These are phyloP conservation scores for Dryas octopetala DNA, from an alignment of 306 rosid genomes.

Conservation along the genomic window DNA sequence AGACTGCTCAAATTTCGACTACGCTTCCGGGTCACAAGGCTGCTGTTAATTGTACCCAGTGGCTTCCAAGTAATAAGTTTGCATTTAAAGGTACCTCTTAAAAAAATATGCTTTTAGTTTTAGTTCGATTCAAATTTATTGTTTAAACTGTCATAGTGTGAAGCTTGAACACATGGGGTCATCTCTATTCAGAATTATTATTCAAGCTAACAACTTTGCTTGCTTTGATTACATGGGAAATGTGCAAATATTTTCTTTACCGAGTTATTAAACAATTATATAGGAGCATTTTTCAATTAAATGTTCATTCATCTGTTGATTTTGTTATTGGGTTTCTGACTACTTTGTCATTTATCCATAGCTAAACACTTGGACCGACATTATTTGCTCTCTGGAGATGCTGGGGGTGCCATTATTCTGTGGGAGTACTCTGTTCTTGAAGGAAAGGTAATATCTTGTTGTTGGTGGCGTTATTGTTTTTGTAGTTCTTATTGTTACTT, in stretches of 20 bases:
- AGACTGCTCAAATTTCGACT: conserved; percentile 89
- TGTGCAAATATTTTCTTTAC: too few species aligned
- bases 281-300: too few species aligned
- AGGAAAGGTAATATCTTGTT: conserved; percentile 53
- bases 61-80: conserved; percentile 82
- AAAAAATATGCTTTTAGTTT: neutral
- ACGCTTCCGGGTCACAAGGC: conserved; percentile 90
- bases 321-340: neutral
- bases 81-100: conserved; percentile 56
- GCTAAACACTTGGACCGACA: conserved; percentile 68
- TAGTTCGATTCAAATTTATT: neutral
- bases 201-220: neutral
- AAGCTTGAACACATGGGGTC: too few species aligned
- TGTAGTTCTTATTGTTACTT: neutral
- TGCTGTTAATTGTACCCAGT: conserved; percentile 86
- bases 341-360: conserved; percentile 24
- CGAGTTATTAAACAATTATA: too few species aligned
- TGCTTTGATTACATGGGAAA: too few species aligned
- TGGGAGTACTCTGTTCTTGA: conserved; percentile 70
- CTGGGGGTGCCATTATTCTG: conserved; percentile 68
- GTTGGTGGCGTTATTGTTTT: neutral
- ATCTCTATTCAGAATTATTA: neutral
- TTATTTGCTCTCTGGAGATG: conserved; percentile 86
- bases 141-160: neutral
- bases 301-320: too few species aligned